A percentile compares a stretch with the other conserved stretches of the same genome.
Evolutionary conservation across 176 grass and related monocot genomes (phyloP).

Genomic region (Rhynchospora breviuscula): DNA sequence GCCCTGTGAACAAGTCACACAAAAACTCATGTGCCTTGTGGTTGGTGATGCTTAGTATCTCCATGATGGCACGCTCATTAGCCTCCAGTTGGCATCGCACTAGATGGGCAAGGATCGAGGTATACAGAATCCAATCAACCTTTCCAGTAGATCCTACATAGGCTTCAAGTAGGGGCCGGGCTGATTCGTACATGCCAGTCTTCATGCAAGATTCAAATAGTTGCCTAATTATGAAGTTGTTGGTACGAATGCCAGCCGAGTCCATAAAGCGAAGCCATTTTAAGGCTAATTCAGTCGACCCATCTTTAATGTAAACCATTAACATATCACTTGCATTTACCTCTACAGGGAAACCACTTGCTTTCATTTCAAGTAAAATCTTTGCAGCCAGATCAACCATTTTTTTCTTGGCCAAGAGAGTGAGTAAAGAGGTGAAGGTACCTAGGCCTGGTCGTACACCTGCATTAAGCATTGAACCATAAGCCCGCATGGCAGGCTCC

Average conservation of each 20-base stretch:
- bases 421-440: conserved; percentile 72
- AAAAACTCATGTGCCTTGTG: conserved; percentile 89
- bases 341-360: conserved; percentile 73
- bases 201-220: conserved; percentile 97
- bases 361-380: conserved; percentile 88
- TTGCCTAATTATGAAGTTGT: conserved; percentile 93
- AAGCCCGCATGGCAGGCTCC: conserved; percentile 65
- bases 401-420: conserved; percentile 70
- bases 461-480: conserved; percentile 81
- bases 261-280: conserved; percentile 87
- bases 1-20: conserved; percentile 73
- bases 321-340: conserved; percentile 74
- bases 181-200: conserved; percentile 65
- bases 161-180: conserved; percentile 60
- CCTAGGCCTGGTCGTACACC: conserved; percentile 71
- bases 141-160: conserved; percentile 59
- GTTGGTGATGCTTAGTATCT: conserved; percentile 64
- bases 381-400: conserved; percentile 83
- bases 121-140: conserved; percentile 92
- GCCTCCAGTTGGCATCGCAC: conserved; percentile 72
- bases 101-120: conserved; percentile 71
- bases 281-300: conserved; percentile 71
- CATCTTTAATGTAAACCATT: conserved; percentile 96
- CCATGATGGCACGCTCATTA: conserved; percentile 75
- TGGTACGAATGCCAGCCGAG: conserved; percentile 83